phyloP scores from a whole-genome alignment of 2,329 filamentous ascomycete species.

The Aspergillus pseudonomiae region DNA sequence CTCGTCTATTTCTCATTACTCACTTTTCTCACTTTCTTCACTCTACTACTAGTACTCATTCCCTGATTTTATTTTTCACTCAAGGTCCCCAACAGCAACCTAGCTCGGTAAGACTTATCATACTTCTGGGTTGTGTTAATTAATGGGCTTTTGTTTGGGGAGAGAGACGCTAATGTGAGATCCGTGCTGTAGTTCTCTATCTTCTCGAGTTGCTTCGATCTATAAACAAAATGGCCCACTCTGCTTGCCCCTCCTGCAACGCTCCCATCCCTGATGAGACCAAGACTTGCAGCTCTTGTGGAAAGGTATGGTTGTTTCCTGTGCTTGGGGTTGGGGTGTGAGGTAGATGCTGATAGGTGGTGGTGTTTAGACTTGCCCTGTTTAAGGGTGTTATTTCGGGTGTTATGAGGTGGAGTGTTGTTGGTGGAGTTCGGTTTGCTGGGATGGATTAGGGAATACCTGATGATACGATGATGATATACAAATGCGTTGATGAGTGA shows the following conservation, averaged over 20 bases:
- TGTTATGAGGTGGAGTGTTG: neutral
- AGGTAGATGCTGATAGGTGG: constrained; percentile 2
- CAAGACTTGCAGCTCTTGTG: constrained; percentile 34
- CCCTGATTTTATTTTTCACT: neutral
- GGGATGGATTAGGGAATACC: neutral
- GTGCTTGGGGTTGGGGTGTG: neutral
- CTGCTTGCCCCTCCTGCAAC: constrained; percentile 31
- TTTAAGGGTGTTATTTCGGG: constrained; percentile 11
- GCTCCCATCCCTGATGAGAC: constrained; percentile 27
- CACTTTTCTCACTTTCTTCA: neutral
- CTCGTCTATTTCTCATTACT: constrained; percentile 4
- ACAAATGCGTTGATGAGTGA: constrained; percentile 13
- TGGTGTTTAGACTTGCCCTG: constrained; percentile 24
- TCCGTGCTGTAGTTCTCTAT: neutral
- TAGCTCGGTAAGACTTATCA: neutral
- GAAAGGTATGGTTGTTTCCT: constrained; percentile 23
- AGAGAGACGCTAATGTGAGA: neutral
- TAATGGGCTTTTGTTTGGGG: neutral
- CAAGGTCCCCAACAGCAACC: neutral
- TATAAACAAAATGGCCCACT: constrained; percentile 26
- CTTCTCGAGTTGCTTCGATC: neutral
- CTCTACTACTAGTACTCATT: neutral
- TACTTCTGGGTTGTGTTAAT: neutral
- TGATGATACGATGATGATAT: constrained; percentile 1
- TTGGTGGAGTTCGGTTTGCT: neutral